phyloP scores from a whole-genome alignment of 2,329 filamentous ascomycete species.

The Colletotrichum graminicola region DNA sequence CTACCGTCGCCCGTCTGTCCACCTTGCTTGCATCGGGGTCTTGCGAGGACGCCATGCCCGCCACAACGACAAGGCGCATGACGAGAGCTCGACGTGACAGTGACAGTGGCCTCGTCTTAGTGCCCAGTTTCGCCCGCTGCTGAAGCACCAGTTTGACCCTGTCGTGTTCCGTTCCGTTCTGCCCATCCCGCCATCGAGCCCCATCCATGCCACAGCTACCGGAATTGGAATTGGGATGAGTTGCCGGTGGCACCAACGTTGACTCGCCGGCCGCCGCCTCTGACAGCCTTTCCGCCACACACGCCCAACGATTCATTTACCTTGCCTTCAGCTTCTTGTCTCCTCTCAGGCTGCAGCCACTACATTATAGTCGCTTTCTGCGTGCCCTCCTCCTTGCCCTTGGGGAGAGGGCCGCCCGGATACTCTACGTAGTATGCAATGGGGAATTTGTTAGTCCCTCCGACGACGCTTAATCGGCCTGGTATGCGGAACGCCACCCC shows the following conservation, averaged over 20 bases:
- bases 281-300: constrained; percentile 15
- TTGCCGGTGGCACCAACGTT: constrained; percentile 22
- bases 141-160: constrained; percentile 28
- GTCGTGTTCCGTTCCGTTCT: constrained; percentile 5
- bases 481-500: constrained; percentile 26
- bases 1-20: constrained; percentile 9
- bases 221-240: constrained; percentile 22
- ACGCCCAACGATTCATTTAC: constrained; percentile 11
- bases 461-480: constrained; percentile 31
- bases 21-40: constrained; percentile 2
- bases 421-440: neutral
- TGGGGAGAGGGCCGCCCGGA: neutral
- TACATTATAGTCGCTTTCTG: constrained; percentile 9
- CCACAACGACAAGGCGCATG: constrained; percentile 19
- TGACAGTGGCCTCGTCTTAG: constrained; percentile 2
- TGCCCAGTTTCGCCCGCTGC: constrained; percentile 21
- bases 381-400: constrained; percentile 11
- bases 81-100: neutral
- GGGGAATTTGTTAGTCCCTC: constrained; percentile 14
- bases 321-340: constrained; percentile 1
- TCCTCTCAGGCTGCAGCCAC: constrained; percentile 7
- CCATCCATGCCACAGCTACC: constrained; percentile 32
- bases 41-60: constrained; percentile 20
- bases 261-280: constrained; percentile 34
- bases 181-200: neutral